These are phyloP conservation scores for Pseudozyma sp. DNA, from an alignment of 1,284 basidiomycete species.

Conservation along the genomic window DNA sequence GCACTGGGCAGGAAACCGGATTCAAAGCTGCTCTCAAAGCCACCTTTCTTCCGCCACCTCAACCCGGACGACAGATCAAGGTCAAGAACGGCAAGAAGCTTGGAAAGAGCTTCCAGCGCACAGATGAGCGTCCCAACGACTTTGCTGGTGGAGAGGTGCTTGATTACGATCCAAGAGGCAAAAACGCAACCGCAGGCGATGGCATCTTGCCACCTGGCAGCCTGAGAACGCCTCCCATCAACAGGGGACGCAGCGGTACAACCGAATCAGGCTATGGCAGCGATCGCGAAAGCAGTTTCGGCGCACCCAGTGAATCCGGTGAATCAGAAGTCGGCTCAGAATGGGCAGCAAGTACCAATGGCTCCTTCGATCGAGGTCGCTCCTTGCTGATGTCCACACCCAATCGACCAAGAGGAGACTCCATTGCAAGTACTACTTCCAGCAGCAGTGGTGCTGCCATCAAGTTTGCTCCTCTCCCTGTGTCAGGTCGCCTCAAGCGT, in stretches of 20 bases:
- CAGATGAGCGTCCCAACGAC: conserved; percentile 29
- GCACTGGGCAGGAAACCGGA: conserved; percentile 28
- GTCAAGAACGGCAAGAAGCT: conserved; percentile 45
- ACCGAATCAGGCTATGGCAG: conserved; percentile 29
- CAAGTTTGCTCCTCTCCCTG: conserved; percentile 61
- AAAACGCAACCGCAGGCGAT: conserved; percentile 50
- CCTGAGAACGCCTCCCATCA: conserved; percentile 16
- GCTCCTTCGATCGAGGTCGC: conserved; percentile 21
- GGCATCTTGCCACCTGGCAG: conserved; percentile 40
- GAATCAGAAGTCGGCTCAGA: conserved; percentile 32
- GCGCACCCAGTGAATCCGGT: conserved; percentile 2
- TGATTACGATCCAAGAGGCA: conserved; percentile 54
- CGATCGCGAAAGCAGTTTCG: conserved; percentile 11
- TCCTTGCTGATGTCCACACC: neutral
- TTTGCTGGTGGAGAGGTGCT: conserved; percentile 59
- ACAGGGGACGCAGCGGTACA: conserved; percentile 27
- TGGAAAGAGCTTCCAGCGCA: conserved; percentile 56
- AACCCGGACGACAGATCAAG: conserved; percentile 53
- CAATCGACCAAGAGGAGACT: conserved; percentile 21
- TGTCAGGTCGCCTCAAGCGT: conserved; percentile 56
- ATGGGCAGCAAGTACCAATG: conserved; percentile 8
- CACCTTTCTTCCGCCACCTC: conserved; percentile 53
- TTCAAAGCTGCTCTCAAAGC: conserved; percentile 53
- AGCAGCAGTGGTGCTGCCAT: conserved; percentile 51
- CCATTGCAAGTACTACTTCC: conserved; percentile 31